Percentiles rank a stretch among this genome's conserved stretches.
Evolutionary conservation across 2,329 filamentous ascomycete species (phyloP).

Genomic region (Catunica adiposa): DNA sequence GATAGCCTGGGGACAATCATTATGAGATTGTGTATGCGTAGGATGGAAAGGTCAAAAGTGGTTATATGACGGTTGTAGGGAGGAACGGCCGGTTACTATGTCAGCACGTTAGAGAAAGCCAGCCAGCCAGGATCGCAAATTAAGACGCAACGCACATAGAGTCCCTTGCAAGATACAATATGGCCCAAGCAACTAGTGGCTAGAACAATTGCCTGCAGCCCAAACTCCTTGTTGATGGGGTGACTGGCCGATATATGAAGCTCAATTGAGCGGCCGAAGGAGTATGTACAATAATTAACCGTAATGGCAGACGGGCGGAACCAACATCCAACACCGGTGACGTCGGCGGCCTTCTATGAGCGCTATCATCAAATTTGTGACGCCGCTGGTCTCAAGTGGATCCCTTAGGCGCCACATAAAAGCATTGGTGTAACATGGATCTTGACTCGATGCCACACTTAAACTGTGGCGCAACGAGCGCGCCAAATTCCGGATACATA

Average conservation of each 20-base stretch:
- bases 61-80: neutral
- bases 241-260: neutral
- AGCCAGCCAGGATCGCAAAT: slow-evolving; percentile 8
- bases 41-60: neutral
- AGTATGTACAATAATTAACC: neutral
- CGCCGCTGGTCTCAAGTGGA: slow-evolving; percentile 6
- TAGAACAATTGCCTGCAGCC: slow-evolving; percentile 1
- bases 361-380: slow-evolving; percentile 12
- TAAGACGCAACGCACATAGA: slow-evolving; percentile 9
- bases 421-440: neutral
- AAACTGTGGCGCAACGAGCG: slow-evolving; percentile 4
- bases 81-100: slow-evolving; percentile 4
- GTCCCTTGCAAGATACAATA: slow-evolving; percentile 5
- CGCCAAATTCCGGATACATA: slow-evolving; percentile 4
- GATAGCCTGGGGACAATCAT: slow-evolving; percentile 14
- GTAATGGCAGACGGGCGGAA: neutral
- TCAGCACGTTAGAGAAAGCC: slow-evolving; percentile 4
- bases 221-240: neutral
- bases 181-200: slow-evolving; percentile 7
- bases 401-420: slow-evolving; percentile 9
- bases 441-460: slow-evolving; percentile 6
- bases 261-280: neutral
- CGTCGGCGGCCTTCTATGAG: neutral
- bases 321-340: neutral
- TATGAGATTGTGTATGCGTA: neutral